These are phyloP conservation scores for Rhamnella rubrinervis DNA, from an alignment of 331 rosid genomes.

Conservation along the genomic window DNA sequence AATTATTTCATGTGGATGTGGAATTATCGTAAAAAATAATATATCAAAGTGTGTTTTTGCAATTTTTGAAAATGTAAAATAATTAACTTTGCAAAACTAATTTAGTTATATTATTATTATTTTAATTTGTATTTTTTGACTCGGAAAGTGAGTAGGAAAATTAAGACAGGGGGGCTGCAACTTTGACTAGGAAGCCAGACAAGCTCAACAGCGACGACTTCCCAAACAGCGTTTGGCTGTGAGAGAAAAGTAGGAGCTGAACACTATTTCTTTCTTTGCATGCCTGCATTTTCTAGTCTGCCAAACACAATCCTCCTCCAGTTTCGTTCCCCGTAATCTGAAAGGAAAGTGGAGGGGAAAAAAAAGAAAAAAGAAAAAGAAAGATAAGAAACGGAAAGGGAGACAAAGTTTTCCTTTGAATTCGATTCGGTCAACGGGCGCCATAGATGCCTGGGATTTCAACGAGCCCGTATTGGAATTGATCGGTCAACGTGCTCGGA, in stretches of 20 bases:
- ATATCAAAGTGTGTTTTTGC: no score
- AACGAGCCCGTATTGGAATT: neutral
- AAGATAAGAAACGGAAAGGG: neutral
- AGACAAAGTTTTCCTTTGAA: neutral
- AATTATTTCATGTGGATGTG: no score
- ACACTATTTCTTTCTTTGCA: neutral
- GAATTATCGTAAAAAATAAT: no score
- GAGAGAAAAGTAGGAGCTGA: neutral
- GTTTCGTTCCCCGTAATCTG: neutral
- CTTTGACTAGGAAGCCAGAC: slow-evolving; percentile 16
- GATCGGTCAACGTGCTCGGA: slow-evolving; percentile 15
- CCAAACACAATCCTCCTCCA: neutral
- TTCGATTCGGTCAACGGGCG: slow-evolving; percentile 22
- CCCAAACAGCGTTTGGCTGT: neutral
- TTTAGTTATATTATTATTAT: neutral
- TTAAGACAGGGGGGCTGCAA: slow-evolving; percentile 13
- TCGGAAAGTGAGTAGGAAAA: neutral
- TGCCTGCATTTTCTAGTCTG: neutral
- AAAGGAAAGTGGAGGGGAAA: no score
- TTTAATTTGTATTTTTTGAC: neutral
- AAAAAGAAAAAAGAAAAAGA: no score
- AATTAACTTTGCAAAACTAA: neutral
- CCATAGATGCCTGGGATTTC: neutral
- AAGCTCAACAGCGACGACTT: slow-evolving; percentile 14
- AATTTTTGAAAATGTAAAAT: no score